These are phyloP conservation scores for Haplosporangium gracile DNA, from an alignment of 192 early-diverging fungal genomes.

Conservation along the genomic window DNA sequence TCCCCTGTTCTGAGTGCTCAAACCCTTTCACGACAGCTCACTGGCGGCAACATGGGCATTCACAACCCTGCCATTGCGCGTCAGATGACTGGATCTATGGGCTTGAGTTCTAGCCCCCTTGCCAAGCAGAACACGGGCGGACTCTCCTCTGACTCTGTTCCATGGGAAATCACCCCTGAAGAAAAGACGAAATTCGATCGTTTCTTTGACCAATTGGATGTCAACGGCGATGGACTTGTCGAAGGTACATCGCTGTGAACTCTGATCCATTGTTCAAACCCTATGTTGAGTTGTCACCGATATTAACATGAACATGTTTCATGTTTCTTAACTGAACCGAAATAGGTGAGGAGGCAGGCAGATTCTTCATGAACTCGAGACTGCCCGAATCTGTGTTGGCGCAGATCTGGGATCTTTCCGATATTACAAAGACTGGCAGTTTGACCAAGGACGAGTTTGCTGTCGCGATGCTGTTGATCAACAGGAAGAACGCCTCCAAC, in stretches of 20 bases:
- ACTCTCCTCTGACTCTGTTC: constrained; percentile 17
- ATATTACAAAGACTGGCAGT: constrained; percentile 70
- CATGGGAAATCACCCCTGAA: constrained; percentile 83
- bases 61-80: constrained; percentile 28
- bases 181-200: constrained; percentile 81
- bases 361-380: constrained; percentile 86
- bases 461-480: constrained; percentile 85
- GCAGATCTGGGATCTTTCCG: constrained; percentile 85
- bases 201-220: constrained; percentile 85
- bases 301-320: not conserved
- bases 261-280: not conserved
- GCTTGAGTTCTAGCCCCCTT: constrained; percentile 38
- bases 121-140: constrained; percentile 53
- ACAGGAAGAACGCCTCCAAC: constrained; percentile 65
- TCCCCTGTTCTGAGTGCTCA: constrained; percentile 38
- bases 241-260: constrained; percentile 62
- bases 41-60: constrained; percentile 52
- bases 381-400: constrained; percentile 76
- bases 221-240: constrained; percentile 69
- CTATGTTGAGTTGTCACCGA: not conserved
- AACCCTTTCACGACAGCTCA: constrained; percentile 40
- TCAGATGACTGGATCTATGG: constrained; percentile 37
- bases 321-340: not conserved
- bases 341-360: constrained; percentile 78
- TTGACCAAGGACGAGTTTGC: constrained; percentile 82